Percentiles rank a stretch among this genome's conserved stretches.
These are phyloP conservation scores for Moringa oleifera DNA, from an alignment of 345 rosid genomes.

Conservation along the genomic window DNA sequence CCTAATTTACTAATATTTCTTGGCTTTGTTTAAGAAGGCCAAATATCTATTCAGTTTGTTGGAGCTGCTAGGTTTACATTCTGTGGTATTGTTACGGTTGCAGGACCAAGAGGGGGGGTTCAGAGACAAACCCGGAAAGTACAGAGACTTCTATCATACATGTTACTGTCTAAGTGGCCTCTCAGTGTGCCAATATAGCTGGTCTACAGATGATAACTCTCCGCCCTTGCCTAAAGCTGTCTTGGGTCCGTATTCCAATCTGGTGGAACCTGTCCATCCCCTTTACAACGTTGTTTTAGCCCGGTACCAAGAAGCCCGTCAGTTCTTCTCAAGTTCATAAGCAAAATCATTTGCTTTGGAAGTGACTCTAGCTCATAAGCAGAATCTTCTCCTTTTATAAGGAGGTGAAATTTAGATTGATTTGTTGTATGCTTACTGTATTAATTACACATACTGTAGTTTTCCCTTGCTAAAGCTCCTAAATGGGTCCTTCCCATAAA, in stretches of 20 bases:
- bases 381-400: no score
- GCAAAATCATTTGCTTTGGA: neutral
- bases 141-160: slow-evolving; percentile 77
- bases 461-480: no score
- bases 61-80: neutral
- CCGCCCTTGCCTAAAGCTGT: slow-evolving; percentile 54
- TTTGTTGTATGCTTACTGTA: no score
- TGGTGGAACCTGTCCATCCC: slow-evolving; percentile 73
- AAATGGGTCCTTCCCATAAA: no score
- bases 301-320: slow-evolving; percentile 59
- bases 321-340: slow-evolving; percentile 33
- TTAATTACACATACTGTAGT: no score
- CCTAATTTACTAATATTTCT: neutral
- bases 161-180: slow-evolving; percentile 94
- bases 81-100: slow-evolving; percentile 3
- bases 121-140: slow-evolving; percentile 80
- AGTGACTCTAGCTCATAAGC: no score
- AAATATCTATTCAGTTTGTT: no score
- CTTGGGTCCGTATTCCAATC: slow-evolving; percentile 68
- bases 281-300: slow-evolving; percentile 65
- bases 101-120: slow-evolving; percentile 77
- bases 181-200: slow-evolving; percentile 64
- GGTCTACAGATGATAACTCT: slow-evolving; percentile 45
- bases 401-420: no score
- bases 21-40: no score